These are phyloP conservation scores for Annulohypoxylon bovei DNA, from an alignment of 495 filamentous ascomycete species.

Conservation along the genomic window DNA sequence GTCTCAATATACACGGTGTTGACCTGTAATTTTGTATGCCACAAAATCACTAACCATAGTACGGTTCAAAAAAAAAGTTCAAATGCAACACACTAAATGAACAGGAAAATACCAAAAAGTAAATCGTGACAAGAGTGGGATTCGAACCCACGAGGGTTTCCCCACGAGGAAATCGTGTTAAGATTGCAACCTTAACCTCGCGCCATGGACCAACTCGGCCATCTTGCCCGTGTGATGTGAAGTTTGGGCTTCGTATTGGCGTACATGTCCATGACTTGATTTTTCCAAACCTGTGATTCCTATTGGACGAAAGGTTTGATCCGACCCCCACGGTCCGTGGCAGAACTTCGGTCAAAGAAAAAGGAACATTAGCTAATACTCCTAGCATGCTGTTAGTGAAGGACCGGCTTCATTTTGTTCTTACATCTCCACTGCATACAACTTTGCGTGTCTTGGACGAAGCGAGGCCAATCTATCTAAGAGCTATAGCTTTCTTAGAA, in stretches of 20 bases:
- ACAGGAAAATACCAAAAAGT: constrained; percentile 4
- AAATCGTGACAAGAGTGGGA: constrained; percentile 52
- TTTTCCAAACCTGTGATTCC: background rate
- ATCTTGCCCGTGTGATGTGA: constrained; percentile 44
- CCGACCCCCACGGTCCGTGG: background rate
- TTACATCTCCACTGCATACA: no score
- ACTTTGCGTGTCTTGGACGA: no score
- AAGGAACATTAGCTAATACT: no score
- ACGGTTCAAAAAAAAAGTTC: background rate
- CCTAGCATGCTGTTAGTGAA: background rate
- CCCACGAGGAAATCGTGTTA: constrained; percentile 48
- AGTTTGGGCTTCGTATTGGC: background rate
- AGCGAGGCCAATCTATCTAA: no score
- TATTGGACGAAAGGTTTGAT: background rate
- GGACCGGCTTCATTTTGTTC: background rate
- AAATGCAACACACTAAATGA: background rate
- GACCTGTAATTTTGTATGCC: no score
- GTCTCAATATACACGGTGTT: no score
- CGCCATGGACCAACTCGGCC: constrained; percentile 59
- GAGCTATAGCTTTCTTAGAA: no score
- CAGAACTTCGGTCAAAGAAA: background rate
- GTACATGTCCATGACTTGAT: background rate
- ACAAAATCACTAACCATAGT: no score
- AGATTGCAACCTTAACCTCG: constrained; percentile 52
- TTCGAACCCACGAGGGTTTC: constrained; percentile 56